Evolutionary conservation across 116 monocot genomes (phyloP).

Genomic region (Papilionanthe hybrid): DNA sequence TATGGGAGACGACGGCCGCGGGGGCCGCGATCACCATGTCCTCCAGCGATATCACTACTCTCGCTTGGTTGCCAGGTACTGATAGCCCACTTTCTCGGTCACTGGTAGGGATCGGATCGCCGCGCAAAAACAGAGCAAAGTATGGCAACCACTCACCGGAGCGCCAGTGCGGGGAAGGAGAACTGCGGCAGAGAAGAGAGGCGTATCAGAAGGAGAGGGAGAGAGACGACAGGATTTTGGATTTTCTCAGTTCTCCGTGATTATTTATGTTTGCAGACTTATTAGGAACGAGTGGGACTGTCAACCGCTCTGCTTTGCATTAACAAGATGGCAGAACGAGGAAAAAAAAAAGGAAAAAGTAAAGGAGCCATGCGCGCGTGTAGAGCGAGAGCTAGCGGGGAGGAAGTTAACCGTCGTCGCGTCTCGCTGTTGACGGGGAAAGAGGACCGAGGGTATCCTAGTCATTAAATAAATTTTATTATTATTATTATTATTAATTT

Average conservation of each 20-base stretch:
- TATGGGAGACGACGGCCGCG: conserved; percentile 9
- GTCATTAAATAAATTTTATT: background rate
- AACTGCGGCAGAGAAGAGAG: background rate
- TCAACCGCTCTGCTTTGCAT: background rate
- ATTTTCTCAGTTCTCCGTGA: background rate
- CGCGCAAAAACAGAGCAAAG: background rate
- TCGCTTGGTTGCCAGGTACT: background rate
- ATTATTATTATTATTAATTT: too few species aligned
- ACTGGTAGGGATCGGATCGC: background rate
- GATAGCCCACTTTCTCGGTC: background rate
- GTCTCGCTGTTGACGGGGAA: too few species aligned
- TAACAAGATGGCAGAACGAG: background rate
- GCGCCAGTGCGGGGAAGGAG: too few species aligned
- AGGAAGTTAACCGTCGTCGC: background rate
- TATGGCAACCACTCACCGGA: background rate
- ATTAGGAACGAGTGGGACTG: background rate
- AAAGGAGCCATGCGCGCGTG: background rate
- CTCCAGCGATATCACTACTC: conserved; percentile 4
- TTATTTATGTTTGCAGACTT: background rate
- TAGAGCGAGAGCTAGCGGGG: background rate
- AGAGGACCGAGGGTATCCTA: background rate
- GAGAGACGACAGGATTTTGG: background rate
- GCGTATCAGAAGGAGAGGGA: too few species aligned
- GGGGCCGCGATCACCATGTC: conserved; percentile 12
- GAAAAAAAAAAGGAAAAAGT: too few species aligned